Percentiles rank a stretch among this genome's conserved stretches.
phyloP scores from a whole-genome alignment of 1,284 basidiomycete species.

The Tylopilus orsonianus region DNA sequence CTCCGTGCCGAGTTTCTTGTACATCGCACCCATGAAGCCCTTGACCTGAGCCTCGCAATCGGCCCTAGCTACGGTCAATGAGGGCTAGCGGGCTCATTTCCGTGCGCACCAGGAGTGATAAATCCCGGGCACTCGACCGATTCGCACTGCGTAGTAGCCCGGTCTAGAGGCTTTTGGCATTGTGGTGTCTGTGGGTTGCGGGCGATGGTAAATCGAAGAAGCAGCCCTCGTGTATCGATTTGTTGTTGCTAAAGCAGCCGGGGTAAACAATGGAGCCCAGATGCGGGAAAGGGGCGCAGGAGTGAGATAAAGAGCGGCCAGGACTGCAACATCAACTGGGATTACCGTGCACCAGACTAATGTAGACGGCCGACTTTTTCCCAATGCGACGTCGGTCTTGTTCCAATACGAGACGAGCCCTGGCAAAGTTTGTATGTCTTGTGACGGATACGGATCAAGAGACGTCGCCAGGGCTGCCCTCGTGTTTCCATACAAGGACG shows the following conservation, averaged over 20 bases:
- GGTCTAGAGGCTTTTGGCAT: slow-evolving; percentile 37
- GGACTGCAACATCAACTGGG: not conserved
- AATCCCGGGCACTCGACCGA: slow-evolving; percentile 38
- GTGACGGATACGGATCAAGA: not conserved
- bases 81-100: not conserved
- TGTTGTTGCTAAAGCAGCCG: not conserved
- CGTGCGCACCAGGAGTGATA: slow-evolving; percentile 40
- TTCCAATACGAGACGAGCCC: slow-evolving; percentile 13
- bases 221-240: not conserved
- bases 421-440: slow-evolving; percentile 9
- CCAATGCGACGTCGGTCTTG: not conserved
- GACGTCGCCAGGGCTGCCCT: not conserved
- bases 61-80: slow-evolving; percentile 25
- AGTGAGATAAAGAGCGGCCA: not conserved
- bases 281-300: not conserved
- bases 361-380: not conserved
- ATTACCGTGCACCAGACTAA: not conserved
- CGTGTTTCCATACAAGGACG: slow-evolving; percentile 20
- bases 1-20: slow-evolving; percentile 59
- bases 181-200: not conserved
- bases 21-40: slow-evolving; percentile 55
- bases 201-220: slow-evolving; percentile 1
- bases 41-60: slow-evolving; percentile 51
- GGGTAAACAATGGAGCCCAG: not conserved
- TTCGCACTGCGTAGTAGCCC: slow-evolving; percentile 42